Conservation (phyloP, 768 basidiomycete species). For the Suillus discolor region DNA sequence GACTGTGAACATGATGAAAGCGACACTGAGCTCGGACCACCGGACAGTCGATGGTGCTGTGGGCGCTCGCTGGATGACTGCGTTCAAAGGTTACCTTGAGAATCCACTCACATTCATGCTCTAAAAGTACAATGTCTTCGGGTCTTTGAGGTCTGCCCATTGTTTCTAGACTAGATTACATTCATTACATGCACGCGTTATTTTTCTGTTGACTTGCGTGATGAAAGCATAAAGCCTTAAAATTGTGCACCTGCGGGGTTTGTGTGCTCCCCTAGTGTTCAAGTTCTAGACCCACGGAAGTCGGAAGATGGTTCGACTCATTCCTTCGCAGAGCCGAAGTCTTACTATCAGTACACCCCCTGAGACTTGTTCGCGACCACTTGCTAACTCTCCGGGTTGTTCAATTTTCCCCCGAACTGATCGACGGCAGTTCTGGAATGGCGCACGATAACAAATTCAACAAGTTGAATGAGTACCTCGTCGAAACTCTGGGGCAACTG, state of each 20-base stretch:
- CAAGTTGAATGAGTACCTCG: background rate
- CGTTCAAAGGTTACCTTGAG: slow-evolving; percentile 96
- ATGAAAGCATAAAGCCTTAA: background rate
- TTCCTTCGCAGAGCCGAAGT: background rate
- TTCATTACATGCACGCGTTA: background rate
- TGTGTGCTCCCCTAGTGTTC: background rate
- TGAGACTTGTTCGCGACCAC: background rate
- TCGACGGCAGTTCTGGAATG: background rate
- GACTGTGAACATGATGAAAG: slow-evolving; percentile 91
- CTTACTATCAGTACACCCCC: background rate
- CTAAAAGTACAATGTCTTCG: slow-evolving; percentile 38
- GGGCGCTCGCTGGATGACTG: slow-evolving; percentile 87
- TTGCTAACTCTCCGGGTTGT: background rate
- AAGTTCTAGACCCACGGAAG: background rate
- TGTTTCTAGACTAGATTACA: slow-evolving; percentile 8
- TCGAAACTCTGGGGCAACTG: background rate
- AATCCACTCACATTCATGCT: slow-evolving; percentile 98
- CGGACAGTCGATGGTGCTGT: slow-evolving; percentile 96
- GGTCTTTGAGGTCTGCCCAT: background rate
- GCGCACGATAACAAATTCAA: background rate
- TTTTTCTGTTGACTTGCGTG: background rate
- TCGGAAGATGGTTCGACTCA: background rate
- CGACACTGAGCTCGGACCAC: slow-evolving; percentile 93
- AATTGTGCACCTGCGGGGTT: background rate
- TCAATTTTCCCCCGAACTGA: background rate